Evolutionary conservation across 2,329 filamentous ascomycete genomes (phyloP).

Genomic region (Colletotrichum tofieldiae): DNA sequence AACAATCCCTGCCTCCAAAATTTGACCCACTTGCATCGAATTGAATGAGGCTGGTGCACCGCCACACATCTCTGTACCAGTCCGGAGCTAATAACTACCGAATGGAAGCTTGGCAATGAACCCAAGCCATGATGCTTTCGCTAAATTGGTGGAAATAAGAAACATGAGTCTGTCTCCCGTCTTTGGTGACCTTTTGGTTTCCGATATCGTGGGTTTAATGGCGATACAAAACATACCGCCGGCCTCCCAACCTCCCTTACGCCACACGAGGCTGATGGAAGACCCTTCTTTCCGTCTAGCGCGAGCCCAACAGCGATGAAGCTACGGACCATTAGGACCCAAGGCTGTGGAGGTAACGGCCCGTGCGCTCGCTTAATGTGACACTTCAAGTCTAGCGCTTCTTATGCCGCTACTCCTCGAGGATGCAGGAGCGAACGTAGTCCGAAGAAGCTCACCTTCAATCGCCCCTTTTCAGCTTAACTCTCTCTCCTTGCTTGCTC

Average conservation of each 20-base stretch:
- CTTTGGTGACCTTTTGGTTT: neutral
- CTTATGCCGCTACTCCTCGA: slow-evolving; percentile 42
- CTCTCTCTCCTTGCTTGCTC: slow-evolving; percentile 41
- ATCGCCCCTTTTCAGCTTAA: slow-evolving; percentile 43
- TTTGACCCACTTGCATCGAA: slow-evolving; percentile 29
- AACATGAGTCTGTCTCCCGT: neutral
- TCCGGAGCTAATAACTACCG: slow-evolving; percentile 15
- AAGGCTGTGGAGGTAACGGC: slow-evolving; percentile 38
- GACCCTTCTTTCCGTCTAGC: slow-evolving; percentile 24
- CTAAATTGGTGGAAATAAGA: neutral
- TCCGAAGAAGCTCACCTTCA: slow-evolving; percentile 43
- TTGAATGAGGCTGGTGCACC: slow-evolving; percentile 39
- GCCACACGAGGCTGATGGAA: slow-evolving; percentile 42
- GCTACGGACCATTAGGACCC: slow-evolving; percentile 25
- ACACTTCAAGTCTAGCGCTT: slow-evolving; percentile 41
- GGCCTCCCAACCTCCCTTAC: slow-evolving; percentile 21
- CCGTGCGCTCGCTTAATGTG: slow-evolving; percentile 41
- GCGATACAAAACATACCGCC: slow-evolving; percentile 12
- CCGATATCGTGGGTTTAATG: neutral
- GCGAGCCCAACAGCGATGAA: slow-evolving; percentile 36
- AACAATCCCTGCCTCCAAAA: slow-evolving; percentile 26
- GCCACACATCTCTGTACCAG: slow-evolving; percentile 15
- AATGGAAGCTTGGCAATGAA: slow-evolving; percentile 1
- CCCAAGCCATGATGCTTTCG: neutral
- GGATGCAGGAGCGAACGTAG: slow-evolving; percentile 44